These are phyloP conservation scores for Ophiostoma sp. DNA, from an alignment of 2,329 filamentous ascomycete genomes.

Conservation along the genomic window DNA sequence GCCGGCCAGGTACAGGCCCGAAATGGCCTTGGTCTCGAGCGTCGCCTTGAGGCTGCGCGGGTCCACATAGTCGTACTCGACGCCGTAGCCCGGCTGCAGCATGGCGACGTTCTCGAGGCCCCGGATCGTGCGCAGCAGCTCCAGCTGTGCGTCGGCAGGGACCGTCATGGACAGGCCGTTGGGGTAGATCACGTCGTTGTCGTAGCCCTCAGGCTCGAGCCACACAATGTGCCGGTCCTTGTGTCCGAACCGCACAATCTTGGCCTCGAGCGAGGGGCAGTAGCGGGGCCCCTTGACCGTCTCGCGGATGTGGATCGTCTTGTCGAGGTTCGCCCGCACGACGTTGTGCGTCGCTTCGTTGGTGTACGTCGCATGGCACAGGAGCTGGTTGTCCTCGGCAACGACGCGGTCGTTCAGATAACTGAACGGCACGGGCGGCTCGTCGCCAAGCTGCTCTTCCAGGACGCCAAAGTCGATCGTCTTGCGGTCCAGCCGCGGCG, in stretches of 20 bases:
- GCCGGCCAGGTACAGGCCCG: conserved; percentile 83
- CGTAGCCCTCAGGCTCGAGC: conserved; percentile 94
- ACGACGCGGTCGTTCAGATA: conserved; percentile 76
- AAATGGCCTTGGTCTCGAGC: conserved; percentile 87
- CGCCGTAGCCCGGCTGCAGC: conserved; percentile 92
- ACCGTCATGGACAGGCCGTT: conserved; percentile 98
- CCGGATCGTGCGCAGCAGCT: conserved; percentile 77
- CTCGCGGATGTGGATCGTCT: conserved; percentile 93
- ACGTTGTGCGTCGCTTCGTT: conserved; percentile 78
- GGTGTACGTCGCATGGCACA: conserved; percentile 84
- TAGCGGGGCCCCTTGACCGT: conserved; percentile 91
- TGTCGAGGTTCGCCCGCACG: conserved; percentile 83
- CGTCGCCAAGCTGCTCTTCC: conserved; percentile 71
- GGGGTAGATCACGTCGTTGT: conserved; percentile 85
- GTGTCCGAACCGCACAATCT: conserved; percentile 80
- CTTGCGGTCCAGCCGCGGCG: conserved; percentile 73
- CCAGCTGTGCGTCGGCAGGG: conserved; percentile 77
- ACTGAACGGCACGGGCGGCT: conserved; percentile 84
- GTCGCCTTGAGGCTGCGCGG: conserved; percentile 82
- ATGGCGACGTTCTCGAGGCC: conserved; percentile 85
- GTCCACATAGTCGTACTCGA: conserved; percentile 98
- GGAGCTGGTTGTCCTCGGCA: conserved; percentile 69
- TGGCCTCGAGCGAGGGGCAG: conserved; percentile 91
- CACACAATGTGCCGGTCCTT: conserved; percentile 84
- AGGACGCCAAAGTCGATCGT: conserved; percentile 74